Conservation (phyloP, 2,329 filamentous ascomycete species). For the Cladosporium sp. region DNA sequence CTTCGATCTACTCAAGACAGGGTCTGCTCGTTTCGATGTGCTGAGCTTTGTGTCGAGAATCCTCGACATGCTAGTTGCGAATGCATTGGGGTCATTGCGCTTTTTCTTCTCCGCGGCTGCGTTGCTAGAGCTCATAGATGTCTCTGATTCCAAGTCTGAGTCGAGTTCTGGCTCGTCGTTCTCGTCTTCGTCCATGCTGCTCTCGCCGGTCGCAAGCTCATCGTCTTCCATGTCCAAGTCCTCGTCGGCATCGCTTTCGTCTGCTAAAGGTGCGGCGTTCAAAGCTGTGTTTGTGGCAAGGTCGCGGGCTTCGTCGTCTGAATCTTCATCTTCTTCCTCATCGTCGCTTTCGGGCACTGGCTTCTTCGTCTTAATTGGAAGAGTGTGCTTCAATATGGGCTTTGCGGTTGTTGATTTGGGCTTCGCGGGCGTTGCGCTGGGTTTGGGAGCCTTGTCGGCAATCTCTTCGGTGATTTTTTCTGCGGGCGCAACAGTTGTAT, state of each 20-base stretch:
- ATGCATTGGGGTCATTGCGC: slow-evolving; percentile 85
- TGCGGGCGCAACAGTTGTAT: slow-evolving; percentile 1
- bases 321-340: slow-evolving; percentile 31
- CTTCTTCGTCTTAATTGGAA: slow-evolving; percentile 8
- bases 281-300: slow-evolving; percentile 29
- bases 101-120: slow-evolving; percentile 57
- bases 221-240: slow-evolving; percentile 15
- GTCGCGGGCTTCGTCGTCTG: slow-evolving; percentile 44
- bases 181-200: slow-evolving; percentile 38
- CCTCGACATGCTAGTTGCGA: slow-evolving; percentile 88
- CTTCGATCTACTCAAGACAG: slow-evolving; percentile 81
- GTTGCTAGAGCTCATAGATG: slow-evolving; percentile 25
- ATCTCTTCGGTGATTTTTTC: slow-evolving; percentile 14
- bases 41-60: slow-evolving; percentile 89
- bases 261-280: slow-evolving; percentile 12
- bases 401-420: slow-evolving; percentile 16
- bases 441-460: slow-evolving; percentile 13
- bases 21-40: slow-evolving; percentile 75
- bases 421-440: slow-evolving; percentile 7
- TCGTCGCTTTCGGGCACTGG: slow-evolving; percentile 10
- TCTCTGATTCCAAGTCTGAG: slow-evolving; percentile 24
- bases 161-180: slow-evolving; percentile 38
- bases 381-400: slow-evolving; percentile 18
- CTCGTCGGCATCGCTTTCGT: slow-evolving; percentile 21
- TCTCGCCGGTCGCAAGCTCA: slow-evolving; percentile 27